Evolutionary conservation across 129 eudicot genomes (phyloP).

Genomic region (Tanacetum coccineum): DNA sequence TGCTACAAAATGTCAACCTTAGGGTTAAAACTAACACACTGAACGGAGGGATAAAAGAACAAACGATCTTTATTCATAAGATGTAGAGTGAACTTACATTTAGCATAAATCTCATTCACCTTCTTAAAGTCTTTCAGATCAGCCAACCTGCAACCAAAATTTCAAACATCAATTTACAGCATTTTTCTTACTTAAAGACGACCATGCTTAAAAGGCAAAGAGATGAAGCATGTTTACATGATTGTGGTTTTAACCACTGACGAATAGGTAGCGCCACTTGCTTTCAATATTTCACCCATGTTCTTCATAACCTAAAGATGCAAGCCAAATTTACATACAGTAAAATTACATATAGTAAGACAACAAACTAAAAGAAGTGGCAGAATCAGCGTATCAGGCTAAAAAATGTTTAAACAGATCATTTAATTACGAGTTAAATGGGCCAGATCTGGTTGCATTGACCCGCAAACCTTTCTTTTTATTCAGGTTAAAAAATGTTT

Average conservation of each 20-base stretch:
- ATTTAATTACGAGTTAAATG: too few species aligned
- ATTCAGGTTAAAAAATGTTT: neutral
- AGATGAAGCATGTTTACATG: constrained; percentile 43
- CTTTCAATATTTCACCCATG: constrained; percentile 95
- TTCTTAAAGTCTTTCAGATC: constrained; percentile 93
- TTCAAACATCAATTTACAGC: neutral
- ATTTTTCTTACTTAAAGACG: neutral
- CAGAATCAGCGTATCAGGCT: neutral
- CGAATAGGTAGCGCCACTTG: constrained; percentile 83
- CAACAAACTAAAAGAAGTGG: neutral
- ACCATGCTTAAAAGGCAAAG: neutral
- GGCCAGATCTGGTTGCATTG: neutral
- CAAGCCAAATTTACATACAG: constrained; percentile 4
- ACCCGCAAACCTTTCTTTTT: neutral
- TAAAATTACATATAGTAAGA: neutral
- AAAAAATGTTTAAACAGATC: too few species aligned
- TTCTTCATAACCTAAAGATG: constrained; percentile 74
- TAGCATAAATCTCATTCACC: constrained; percentile 92
- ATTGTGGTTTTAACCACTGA: constrained; percentile 96
- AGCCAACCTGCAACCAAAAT: constrained; percentile 67
- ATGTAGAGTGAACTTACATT: constrained; percentile 51
- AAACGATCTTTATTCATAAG: neutral
- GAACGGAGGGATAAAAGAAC: neutral
- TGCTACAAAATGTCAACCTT: too few species aligned
- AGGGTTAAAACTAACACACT: neutral